Conservation (phyloP, 768 basidiomycete genomes). For the Tulasnella sp. region DNA sequence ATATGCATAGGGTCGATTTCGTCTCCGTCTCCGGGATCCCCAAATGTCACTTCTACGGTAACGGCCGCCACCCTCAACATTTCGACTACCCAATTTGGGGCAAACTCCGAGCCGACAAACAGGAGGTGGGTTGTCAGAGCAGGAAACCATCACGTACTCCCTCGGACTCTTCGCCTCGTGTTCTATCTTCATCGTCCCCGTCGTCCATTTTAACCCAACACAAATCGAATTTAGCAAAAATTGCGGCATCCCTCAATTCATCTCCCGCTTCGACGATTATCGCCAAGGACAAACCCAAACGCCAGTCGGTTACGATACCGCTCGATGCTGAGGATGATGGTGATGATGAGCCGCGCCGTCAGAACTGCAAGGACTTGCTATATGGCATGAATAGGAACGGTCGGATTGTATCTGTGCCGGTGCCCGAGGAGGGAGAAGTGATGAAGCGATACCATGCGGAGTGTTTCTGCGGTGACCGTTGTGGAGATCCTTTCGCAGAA, state of each 20-base stretch:
- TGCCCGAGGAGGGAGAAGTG: slow-evolving; percentile 28
- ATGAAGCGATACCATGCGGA: slow-evolving; percentile 49
- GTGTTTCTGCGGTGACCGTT: slow-evolving; percentile 68
- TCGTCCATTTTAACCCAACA: background rate
- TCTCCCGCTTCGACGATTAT: slow-evolving; percentile 41
- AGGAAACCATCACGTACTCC: slow-evolving; percentile 3
- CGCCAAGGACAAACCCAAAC: background rate
- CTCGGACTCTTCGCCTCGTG: slow-evolving; percentile 4
- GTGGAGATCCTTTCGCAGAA: slow-evolving; percentile 57
- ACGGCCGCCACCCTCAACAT: background rate
- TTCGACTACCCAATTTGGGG: background rate
- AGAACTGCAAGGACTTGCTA: slow-evolving; percentile 50
- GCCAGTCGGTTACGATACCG: slow-evolving; percentile 6
- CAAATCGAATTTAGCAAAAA: background rate
- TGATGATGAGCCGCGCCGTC: slow-evolving; percentile 44
- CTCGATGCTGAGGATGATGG: background rate
- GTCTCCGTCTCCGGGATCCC: background rate
- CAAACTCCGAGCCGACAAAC: background rate
- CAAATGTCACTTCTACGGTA: background rate
- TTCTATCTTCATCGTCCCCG: background rate
- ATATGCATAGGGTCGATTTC: background rate
- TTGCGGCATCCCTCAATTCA: slow-evolving; percentile 37
- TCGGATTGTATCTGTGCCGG: slow-evolving; percentile 50
- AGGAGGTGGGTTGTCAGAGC: background rate
- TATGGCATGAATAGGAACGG: slow-evolving; percentile 52